Base-by-base conservation (phyloP, 202 grass and related monocot genomes). In the Zizania palustris region DNA sequence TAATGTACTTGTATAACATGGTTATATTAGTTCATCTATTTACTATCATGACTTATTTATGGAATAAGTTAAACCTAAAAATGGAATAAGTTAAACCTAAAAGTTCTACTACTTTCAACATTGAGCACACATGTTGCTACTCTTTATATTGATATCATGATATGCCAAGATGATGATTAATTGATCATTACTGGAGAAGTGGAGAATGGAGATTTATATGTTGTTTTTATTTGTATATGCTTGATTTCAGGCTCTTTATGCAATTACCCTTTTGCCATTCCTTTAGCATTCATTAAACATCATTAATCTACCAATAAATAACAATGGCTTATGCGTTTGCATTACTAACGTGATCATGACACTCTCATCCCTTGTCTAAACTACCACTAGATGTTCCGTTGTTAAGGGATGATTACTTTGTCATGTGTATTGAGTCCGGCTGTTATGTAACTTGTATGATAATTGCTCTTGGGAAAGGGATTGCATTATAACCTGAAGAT, bases 321-420 rank as follows among this genome's bases (percentile, higher is more conserved):
- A 70, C 12, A 56, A 38, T 69, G 28, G 6, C 58, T 62, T 76
- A 15, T 41, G 33, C 15, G 80, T 19, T 71, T 76, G 48, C 71
- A 55, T 20, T 28, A 72, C 9, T 66, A 43, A 56, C 43, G 62
- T 43, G 60, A 28, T 39, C 45, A 1, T 22, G 48, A 9, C 2
- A 42, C 7, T 67, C 48, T 67, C 33, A 65, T 66, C 42, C 11
- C 16, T 60, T 77, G 15, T 37, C 63, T 50, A 22, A 69, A 69
- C 65, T 50, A 51, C 49, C 69, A 43, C 64, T 66, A 16, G 38
- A 44, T 71, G 59, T 71, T 63, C 22, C 54, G 19, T 80, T 57
- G 19, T 20, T 65, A 80, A 76, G 35, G 28, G 65, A 65, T 69
- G 61, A n/a, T 51, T 61, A 64, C 45, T 36, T 46, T 79, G 45